These are phyloP conservation scores for Ustilago nuda DNA, from an alignment of 1,284 basidiomycete genomes.

Conservation along the genomic window DNA sequence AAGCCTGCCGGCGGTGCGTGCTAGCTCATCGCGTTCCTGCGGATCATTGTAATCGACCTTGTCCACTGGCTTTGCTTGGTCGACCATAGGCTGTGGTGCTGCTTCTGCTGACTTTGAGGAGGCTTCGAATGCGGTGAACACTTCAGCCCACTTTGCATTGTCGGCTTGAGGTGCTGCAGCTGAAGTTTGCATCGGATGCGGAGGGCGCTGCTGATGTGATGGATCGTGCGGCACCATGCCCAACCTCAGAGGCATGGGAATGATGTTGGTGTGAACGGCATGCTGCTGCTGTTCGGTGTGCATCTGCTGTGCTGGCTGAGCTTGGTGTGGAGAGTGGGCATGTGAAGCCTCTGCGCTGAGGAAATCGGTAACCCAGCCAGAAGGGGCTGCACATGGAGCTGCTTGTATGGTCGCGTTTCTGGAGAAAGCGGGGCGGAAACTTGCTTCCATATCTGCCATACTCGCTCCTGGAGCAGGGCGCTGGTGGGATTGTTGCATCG, in stretches of 20 bases:
- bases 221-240: conserved; percentile 30
- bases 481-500: conserved; percentile 28
- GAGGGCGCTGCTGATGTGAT: conserved; percentile 10
- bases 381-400: conserved; percentile 19
- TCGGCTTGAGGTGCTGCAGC: conserved; percentile 32
- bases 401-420: conserved; percentile 10
- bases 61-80: conserved; percentile 16
- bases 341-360: conserved; percentile 33
- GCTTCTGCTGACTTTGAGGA: conserved; percentile 24
- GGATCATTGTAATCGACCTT: conserved; percentile 38
- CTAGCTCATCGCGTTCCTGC: conserved; percentile 67
- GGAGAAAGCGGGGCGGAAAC: conserved; percentile 42
- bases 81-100: not conserved
- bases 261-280: conserved; percentile 33
- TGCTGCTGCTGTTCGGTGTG: conserved; percentile 24
- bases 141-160: conserved; percentile 61
- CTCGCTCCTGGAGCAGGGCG: conserved; percentile 18
- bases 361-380: conserved; percentile 59
- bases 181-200: conserved; percentile 14
- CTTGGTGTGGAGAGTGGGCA: conserved; percentile 15
- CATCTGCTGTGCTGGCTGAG: conserved; percentile 25
- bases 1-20: conserved; percentile 69
- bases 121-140: conserved; percentile 58
- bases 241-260: conserved; percentile 35
- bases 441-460: conserved; percentile 44